Conservation (phyloP, 805 yeast genomes). For the Candida palmyrensis region DNA sequence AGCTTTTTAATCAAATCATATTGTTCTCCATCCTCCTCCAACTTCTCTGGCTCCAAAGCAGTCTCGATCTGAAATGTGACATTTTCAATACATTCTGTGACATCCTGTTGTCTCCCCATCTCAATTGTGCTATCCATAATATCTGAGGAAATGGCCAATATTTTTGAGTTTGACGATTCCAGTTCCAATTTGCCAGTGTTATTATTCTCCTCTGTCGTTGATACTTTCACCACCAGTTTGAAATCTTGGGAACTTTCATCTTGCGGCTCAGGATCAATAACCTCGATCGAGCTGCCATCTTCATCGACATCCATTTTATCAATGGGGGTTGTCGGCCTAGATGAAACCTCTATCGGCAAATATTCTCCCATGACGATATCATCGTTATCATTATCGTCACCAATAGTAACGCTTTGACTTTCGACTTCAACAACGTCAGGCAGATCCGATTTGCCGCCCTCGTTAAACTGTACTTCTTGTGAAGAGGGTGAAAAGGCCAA, state of each 20-base stretch:
- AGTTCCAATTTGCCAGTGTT: too few relatives aligned
- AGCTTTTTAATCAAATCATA: slow-evolving; percentile 71
- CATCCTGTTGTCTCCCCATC: slow-evolving; percentile 93
- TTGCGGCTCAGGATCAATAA: neutral
- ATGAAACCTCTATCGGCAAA: neutral
- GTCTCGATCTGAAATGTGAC: slow-evolving; percentile 89
- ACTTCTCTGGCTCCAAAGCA: slow-evolving; percentile 61
- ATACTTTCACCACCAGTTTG: neutral
- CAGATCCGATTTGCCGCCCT: neutral
- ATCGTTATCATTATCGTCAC: slow-evolving; percentile 15
- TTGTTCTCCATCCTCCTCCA: slow-evolving; percentile 74
- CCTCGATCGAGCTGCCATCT: too few relatives aligned
- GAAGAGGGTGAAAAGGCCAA: slow-evolving; percentile 76
- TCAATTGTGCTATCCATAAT: slow-evolving; percentile 73
- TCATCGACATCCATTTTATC: too few relatives aligned
- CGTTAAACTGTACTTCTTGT: slow-evolving; percentile 56
- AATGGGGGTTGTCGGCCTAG: too few relatives aligned
- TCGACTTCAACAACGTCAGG: neutral
- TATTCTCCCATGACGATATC: slow-evolving; percentile 6
- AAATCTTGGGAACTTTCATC: neutral
- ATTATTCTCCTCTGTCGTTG: neutral
- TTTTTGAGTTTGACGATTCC: neutral
- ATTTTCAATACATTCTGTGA: slow-evolving; percentile 94
- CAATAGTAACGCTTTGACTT: too few relatives aligned
- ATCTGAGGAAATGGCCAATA: slow-evolving; percentile 44